Evolutionary conservation across 2,329 filamentous ascomycete species (phyloP), one percentile per base, ranked within the genome.

Genomic region (Microdochium trichocladiopsis): DNA sequence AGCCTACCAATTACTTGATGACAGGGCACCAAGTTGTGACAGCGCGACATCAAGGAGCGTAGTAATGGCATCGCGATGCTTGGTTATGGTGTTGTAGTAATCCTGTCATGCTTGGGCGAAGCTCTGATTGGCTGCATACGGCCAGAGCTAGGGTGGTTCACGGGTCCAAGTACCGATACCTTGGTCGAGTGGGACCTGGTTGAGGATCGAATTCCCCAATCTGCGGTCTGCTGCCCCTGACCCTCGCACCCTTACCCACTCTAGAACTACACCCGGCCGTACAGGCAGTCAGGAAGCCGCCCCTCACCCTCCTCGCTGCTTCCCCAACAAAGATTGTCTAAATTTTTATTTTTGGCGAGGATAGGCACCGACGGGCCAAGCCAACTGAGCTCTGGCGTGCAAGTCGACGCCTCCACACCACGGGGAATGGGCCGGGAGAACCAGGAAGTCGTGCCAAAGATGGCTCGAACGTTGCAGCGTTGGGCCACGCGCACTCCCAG

Each of bases 301-400:
- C 16, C n/a, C 18, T 18, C 41, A 11, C 21, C 14, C 41, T 18
- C 41, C 41, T 45, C 41, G 41, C 47, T 23, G 14, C 22, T 48
- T 48, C 47, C 47, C 47, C 47, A 48, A 48, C 47, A 48, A 48
- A 48, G 47, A 48, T 48, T 25, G 47, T 48, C 47, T 48, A 25
- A 28, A 14, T 48, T 48, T 48, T 48, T 48, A 25, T 25, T 48
- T 48, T 48, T 45, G 41, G 18, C 41, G 41, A 45, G 41, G 41
- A 45, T 45, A 21, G 18, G 9, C 18, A 16, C 14, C 4, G 6
- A 18, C 18, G 41, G 41, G 14, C 41, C 41, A 21, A 12, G 16
- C 41, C 41, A 45, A 12, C 41, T 16, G 9, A 22, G 12, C 41
- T 45, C 16, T 22, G 18, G 41, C 41, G 41, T 18, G 16, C 3